Conservation (phyloP, 78 protist genomes). For the Dictyostelium firmibasis region DNA sequence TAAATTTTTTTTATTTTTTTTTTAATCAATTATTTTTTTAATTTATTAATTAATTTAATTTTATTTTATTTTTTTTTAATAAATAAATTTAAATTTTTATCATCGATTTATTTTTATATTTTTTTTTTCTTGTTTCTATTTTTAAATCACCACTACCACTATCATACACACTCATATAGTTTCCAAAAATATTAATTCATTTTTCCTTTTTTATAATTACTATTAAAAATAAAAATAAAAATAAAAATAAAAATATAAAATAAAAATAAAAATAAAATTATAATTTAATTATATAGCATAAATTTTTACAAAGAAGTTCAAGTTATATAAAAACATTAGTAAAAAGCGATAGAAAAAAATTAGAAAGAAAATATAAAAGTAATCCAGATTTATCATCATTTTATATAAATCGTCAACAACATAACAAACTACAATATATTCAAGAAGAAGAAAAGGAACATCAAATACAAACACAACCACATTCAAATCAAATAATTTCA, state of each 20-base stretch:
- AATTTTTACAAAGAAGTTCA: conserved; percentile 21
- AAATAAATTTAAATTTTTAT: neutral
- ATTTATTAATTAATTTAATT: neutral
- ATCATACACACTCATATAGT: neutral
- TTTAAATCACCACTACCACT: neutral
- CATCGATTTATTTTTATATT: neutral
- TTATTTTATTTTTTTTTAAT: too few species aligned
- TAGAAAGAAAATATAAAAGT: conserved; percentile 10
- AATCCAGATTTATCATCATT: neutral
- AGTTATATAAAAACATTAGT: conserved; percentile 4
- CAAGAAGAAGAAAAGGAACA: neutral
- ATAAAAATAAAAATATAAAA: too few species aligned
- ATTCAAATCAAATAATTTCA: neutral
- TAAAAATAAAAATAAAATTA: neutral
- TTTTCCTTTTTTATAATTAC: neutral
- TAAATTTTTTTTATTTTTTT: neutral
- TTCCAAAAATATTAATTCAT: neutral
- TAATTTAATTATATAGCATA: too few species aligned
- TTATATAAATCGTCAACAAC: neutral
- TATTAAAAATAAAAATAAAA: neutral
- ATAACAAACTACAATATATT: neutral
- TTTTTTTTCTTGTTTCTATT: neutral
- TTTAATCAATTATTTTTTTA: neutral
- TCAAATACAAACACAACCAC: neutral
- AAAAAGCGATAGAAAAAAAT: conserved; percentile 4